phyloP scores from a whole-genome alignment of 2,329 filamentous ascomycete genomes.

The Ophiocordyceps camponoti-leonardi region DNA sequence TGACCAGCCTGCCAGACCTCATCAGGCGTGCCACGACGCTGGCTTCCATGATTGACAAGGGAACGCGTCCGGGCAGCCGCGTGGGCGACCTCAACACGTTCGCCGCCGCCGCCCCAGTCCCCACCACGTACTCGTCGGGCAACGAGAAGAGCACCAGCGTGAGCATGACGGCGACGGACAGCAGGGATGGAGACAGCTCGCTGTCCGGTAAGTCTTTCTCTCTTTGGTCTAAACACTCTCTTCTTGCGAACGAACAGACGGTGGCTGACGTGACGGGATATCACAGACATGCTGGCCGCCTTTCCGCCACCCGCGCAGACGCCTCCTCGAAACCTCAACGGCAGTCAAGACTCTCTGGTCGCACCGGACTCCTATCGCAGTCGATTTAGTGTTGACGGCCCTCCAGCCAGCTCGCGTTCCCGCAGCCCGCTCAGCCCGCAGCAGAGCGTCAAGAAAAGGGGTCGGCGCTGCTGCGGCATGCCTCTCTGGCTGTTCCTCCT shows the following conservation, averaged over 20 bases:
- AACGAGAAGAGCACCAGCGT: background rate
- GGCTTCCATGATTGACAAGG: constrained; percentile 75
- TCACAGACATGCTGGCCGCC: constrained; percentile 43
- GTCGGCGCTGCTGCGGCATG: constrained; percentile 66
- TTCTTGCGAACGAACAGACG: background rate
- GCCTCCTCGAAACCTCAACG: constrained; percentile 17
- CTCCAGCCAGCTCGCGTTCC: constrained; percentile 2
- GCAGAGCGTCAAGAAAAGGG: constrained; percentile 12
- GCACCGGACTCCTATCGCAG: constrained; percentile 31
- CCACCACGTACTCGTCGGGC: background rate
- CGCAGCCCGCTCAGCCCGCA: constrained; percentile 1
- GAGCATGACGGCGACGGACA: constrained; percentile 9
- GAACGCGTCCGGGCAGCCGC: constrained; percentile 45
- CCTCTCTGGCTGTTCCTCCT: constrained; percentile 64
- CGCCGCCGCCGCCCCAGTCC: background rate
- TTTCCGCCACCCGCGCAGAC: constrained; percentile 44
- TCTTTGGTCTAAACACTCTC: background rate
- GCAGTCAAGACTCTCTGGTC: constrained; percentile 29
- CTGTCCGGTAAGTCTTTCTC: background rate
- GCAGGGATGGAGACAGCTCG: constrained; percentile 14
- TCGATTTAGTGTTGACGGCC: constrained; percentile 10
- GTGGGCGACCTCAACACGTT: constrained; percentile 28
- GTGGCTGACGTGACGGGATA: background rate
- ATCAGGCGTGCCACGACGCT: constrained; percentile 77
- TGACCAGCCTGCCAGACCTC: constrained; percentile 82